Base-by-base conservation (phyloP, 2,329 filamentous ascomycete species). In the Penicillium sp. region DNA sequence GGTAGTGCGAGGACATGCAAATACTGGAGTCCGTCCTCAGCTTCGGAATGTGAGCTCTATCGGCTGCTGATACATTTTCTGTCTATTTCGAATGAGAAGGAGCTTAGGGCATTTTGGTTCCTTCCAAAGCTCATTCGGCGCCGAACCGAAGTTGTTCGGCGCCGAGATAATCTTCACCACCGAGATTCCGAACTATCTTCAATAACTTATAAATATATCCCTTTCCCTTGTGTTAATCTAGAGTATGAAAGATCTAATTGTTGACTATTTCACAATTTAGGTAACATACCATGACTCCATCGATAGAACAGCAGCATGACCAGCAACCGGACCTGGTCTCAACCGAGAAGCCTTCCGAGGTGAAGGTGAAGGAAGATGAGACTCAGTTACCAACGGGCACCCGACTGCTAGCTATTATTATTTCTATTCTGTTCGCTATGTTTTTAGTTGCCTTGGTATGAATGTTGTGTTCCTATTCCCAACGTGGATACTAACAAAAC, bases 401-500 rank as follows among this genome's bases (percentile, higher is more conserved):
- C 4, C 37, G 36, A 12, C 31, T 53, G 16, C 6, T 42, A 19
- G 44, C 40, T 25, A 54, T 50, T 31, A 36, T 43, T 12, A 8
- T 25, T 31, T 54, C 51, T 6, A 54, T 54, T 25, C 17, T 54
- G 2, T n/a, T 54, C n/a, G 57, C 56, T 22, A 53, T 56, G 31
- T 52, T 58, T 10, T 50, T 50, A 12, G 49, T 37, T 16, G 56
- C 48, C 10, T 51, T 54, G 26, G 46, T 54, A 28, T 35, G 37
- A 14, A 8, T 10, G 3, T 44, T 16, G 2, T 9, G 36, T 35
- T 26, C 2, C 10, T 22, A 35, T n/a, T 22, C 1, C 25, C 6
- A 6, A 26, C 6, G 2, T 25, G 16, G 44, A 47, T 35, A 38
- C 19, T 50, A 36, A 47, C 31, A 36, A 28, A 19, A 49, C 84